These are phyloP conservation scores for Biscogniauxia sp. DNA, from an alignment of 2,329 filamentous ascomycete genomes.

Conservation along the genomic window DNA sequence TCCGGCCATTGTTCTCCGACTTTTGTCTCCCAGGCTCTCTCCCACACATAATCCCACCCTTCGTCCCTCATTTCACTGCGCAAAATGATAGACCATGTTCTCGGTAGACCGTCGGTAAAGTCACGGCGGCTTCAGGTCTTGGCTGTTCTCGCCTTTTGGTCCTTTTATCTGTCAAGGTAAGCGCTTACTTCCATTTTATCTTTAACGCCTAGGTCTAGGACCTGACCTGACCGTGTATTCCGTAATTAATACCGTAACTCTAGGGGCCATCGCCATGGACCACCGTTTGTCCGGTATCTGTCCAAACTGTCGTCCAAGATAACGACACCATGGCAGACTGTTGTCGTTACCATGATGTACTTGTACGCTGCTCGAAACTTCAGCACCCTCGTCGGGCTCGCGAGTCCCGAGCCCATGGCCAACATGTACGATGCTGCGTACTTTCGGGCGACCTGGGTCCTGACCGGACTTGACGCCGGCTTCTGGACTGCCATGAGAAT, in stretches of 20 bases:
- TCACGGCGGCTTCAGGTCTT: constrained; percentile 92
- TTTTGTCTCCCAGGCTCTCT: not conserved
- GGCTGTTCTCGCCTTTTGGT: constrained; percentile 89
- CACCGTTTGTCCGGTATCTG: constrained; percentile 68
- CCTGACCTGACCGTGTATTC: constrained; percentile 5
- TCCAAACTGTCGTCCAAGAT: constrained; percentile 68
- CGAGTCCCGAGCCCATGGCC: constrained; percentile 88
- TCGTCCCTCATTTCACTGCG: constrained; percentile 1
- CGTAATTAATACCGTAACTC: constrained; percentile 11
- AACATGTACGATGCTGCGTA: constrained; percentile 92
- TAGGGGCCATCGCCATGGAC: constrained; percentile 85
- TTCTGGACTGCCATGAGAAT: constrained; percentile 99
- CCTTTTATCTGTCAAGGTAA: constrained; percentile 74
- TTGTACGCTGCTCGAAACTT: constrained; percentile 93
- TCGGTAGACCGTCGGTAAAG: constrained; percentile 86
- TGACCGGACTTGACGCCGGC: constrained; percentile 90
- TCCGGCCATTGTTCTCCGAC: constrained; percentile 14
- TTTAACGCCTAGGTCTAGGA: no score
- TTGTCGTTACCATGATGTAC: constrained; percentile 84
- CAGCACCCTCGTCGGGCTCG: constrained; percentile 84
- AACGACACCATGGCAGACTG: constrained; percentile 85
- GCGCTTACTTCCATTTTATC: constrained; percentile 17
- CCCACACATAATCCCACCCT: not conserved
- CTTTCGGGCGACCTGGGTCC: constrained; percentile 95
- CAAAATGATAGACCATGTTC: constrained; percentile 77